These are phyloP conservation scores for Fusarium sarcochroum DNA, from an alignment of 2,329 filamentous ascomycete genomes.

Conservation along the genomic window DNA sequence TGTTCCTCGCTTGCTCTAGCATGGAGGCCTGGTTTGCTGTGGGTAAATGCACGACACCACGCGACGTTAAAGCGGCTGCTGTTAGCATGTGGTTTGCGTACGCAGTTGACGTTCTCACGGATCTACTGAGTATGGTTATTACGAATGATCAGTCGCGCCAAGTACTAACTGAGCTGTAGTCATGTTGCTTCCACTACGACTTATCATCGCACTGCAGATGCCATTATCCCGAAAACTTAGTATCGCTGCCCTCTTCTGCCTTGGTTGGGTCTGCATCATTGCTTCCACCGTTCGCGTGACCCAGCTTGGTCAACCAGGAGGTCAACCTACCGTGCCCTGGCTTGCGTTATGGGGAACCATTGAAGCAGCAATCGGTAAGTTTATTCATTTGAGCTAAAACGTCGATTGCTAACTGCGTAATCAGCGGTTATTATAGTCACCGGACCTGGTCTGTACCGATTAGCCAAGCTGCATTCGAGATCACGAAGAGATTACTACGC, in stretches of 20 bases:
- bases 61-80: neutral
- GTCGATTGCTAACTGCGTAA: neutral
- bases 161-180: neutral
- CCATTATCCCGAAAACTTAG: neutral
- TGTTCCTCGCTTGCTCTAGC: neutral
- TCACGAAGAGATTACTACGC: neutral
- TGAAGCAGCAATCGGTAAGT: neutral
- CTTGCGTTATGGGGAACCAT: neutral
- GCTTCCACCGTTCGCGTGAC: neutral
- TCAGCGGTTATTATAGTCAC: slow-evolving; percentile 3
- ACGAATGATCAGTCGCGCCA: neutral
- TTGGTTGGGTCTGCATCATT: neutral
- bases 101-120: neutral
- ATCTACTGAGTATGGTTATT: neutral
- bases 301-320: neutral
- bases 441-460: neutral
- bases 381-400: neutral
- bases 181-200: neutral
- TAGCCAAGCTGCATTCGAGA: neutral
- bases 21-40: neutral
- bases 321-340: neutral
- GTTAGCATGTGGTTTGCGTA: neutral
- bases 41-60: neutral
- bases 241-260: neutral
- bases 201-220: neutral